Percentiles rank a stretch among this genome's conserved stretches.
Conservation (phyloP, 345 rosid genomes). For the Garcia nutans region DNA sequence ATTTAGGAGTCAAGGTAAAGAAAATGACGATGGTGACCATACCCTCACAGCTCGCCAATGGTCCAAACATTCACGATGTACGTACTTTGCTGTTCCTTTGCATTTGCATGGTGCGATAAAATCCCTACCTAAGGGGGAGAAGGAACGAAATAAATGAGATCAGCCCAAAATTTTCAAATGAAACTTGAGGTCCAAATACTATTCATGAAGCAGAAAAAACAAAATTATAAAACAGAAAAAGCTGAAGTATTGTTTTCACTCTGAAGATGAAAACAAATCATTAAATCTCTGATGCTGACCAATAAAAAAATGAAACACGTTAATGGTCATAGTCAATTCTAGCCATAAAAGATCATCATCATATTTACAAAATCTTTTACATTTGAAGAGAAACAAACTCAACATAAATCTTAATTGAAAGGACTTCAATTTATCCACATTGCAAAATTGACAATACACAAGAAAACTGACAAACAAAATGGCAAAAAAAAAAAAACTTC, state of each 20-base stretch:
- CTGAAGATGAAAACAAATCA: background rate
- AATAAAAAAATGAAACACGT: background rate
- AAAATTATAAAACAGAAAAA: conserved; percentile 9
- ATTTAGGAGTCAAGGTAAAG: background rate
- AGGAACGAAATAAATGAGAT: background rate
- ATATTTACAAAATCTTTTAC: background rate
- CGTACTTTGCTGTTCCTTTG: conserved; percentile 97
- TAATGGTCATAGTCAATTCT: background rate
- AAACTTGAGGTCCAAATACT: background rate
- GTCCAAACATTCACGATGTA: conserved; percentile 95
- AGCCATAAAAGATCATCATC: background rate
- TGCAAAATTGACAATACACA: background rate
- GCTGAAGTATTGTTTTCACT: background rate
- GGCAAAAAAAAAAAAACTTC: background rate
- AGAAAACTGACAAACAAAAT: background rate
- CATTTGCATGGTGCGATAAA: conserved; percentile 99
- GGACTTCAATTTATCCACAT: background rate
- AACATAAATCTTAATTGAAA: background rate
- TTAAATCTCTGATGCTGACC: background rate
- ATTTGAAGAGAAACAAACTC: background rate
- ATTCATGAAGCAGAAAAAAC: background rate
- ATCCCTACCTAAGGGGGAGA: conserved; percentile 73
- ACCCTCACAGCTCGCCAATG: conserved; percentile 99
- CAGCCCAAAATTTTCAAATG: conserved; percentile 4
- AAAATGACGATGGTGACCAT: conserved; percentile 2